Conservation (phyloP, 1,284 basidiomycete species). For the Microbotryomycetes sp. region DNA sequence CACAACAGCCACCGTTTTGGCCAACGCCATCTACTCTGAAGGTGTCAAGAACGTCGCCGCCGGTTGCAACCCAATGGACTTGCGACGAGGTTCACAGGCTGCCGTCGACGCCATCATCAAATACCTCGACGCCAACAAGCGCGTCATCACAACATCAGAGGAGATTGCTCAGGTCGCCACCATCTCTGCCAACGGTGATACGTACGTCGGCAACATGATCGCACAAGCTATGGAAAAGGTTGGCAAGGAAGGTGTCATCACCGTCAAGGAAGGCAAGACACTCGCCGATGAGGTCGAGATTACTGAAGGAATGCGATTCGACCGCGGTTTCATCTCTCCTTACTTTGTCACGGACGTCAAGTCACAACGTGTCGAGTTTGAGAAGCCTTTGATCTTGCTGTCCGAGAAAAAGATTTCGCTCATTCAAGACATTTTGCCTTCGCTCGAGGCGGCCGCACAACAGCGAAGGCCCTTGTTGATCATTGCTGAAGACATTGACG, state of each 20-base stretch:
- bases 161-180: constrained; percentile 95
- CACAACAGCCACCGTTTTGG: constrained; percentile 94
- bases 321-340: constrained; percentile 96
- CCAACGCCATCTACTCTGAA: constrained; percentile 94
- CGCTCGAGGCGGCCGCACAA: constrained; percentile 86
- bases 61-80: constrained; percentile 99
- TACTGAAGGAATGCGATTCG: constrained; percentile 99
- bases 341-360: constrained; percentile 99
- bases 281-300: constrained; percentile 98
- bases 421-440: constrained; percentile 90
- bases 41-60: constrained; percentile 99
- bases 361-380: constrained; percentile 91
- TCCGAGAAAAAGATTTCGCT: constrained; percentile 97
- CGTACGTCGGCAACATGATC: constrained; percentile 88
- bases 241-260: constrained; percentile 99
- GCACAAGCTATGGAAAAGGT: constrained; percentile 99
- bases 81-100: constrained; percentile 89
- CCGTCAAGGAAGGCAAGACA: constrained; percentile 95
- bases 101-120: constrained; percentile 93
- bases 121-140: constrained; percentile 82
- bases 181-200: constrained; percentile 96
- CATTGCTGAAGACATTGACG: constrained; percentile 95
- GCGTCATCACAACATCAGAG: constrained; percentile 90
- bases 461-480: constrained; percentile 87
- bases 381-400: constrained; percentile 89